Conservation (phyloP, 768 basidiomycete species). For the Melanogaster broomeanus region DNA sequence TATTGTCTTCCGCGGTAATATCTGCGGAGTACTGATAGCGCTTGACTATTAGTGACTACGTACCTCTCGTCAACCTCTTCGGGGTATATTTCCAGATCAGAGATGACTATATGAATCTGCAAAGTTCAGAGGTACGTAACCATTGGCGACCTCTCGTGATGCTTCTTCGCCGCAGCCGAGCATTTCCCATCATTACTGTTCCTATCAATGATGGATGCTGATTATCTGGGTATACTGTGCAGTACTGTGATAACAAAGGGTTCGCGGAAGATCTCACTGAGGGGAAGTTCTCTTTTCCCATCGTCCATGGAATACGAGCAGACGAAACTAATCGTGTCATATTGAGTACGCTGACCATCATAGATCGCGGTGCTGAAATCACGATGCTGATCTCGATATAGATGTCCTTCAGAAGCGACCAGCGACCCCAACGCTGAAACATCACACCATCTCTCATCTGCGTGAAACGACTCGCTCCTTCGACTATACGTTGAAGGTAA, state of each 20-base stretch:
- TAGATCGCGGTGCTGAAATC: neutral
- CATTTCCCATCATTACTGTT: too few species aligned
- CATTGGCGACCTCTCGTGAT: too few species aligned
- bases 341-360: constrained; percentile 58
- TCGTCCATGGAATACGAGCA: constrained; percentile 79
- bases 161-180: too few species aligned
- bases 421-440: constrained; percentile 78
- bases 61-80: constrained; percentile 91
- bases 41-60: constrained; percentile 64
- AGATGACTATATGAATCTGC: constrained; percentile 97
- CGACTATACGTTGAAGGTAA: constrained; percentile 75
- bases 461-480: constrained; percentile 77
- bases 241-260: constrained; percentile 68
- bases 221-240: neutral
- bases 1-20: neutral
- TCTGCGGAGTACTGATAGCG: neutral
- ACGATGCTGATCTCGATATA: constrained; percentile 28
- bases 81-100: constrained; percentile 95
- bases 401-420: constrained; percentile 94
- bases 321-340: constrained; percentile 78
- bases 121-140: constrained; percentile 71
- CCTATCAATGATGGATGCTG: neutral
- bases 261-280: constrained; percentile 79
- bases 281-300: constrained; percentile 80
- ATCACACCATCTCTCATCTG: constrained; percentile 80